Percentiles rank a stretch among this genome's conserved stretches.
Conservation (phyloP, 2,329 filamentous ascomycete species). For the Cordyceps sp. region DNA sequence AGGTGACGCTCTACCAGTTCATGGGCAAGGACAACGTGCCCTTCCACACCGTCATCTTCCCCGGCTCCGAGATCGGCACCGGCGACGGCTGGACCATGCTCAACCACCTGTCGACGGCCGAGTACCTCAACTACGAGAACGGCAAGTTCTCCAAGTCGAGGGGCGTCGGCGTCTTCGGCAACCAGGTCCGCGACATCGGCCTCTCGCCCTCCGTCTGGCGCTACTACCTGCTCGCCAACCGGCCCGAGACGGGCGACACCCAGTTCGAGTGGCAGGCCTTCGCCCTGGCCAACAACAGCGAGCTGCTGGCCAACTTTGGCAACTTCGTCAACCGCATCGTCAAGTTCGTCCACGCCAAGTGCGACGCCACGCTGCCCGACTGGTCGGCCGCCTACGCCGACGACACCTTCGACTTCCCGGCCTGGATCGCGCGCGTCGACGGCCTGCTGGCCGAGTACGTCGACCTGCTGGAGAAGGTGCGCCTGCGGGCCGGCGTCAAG, state of each 20-base stretch:
- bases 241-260: constrained; percentile 72
- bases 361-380: constrained; percentile 52
- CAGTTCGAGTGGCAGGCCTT: constrained; percentile 84
- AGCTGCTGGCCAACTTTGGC: constrained; percentile 60
- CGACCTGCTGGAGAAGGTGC: constrained; percentile 51
- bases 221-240: constrained; percentile 74
- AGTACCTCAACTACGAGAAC: constrained; percentile 72
- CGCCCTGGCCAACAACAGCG: constrained; percentile 73
- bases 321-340: constrained; percentile 61
- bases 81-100: constrained; percentile 78
- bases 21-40: constrained; percentile 64
- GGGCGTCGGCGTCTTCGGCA: constrained; percentile 81
- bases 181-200: constrained; percentile 74
- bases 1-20: constrained; percentile 85
- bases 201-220: constrained; percentile 80
- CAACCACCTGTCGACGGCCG: constrained; percentile 74
- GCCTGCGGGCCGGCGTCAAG: constrained; percentile 49
- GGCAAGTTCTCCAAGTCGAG: constrained; percentile 90
- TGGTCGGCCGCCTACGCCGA: constrained; percentile 35
- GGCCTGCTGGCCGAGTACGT: constrained; percentile 49
- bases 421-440: constrained; percentile 24
- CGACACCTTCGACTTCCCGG: constrained; percentile 27
- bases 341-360: constrained; percentile 64
- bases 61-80: constrained; percentile 71
- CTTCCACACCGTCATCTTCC: constrained; percentile 76